Percentiles rank a stretch among this genome's conserved stretches.
Evolutionary conservation across 2,329 filamentous ascomycete species (phyloP).

Genomic region (Colletotrichum caudatum): DNA sequence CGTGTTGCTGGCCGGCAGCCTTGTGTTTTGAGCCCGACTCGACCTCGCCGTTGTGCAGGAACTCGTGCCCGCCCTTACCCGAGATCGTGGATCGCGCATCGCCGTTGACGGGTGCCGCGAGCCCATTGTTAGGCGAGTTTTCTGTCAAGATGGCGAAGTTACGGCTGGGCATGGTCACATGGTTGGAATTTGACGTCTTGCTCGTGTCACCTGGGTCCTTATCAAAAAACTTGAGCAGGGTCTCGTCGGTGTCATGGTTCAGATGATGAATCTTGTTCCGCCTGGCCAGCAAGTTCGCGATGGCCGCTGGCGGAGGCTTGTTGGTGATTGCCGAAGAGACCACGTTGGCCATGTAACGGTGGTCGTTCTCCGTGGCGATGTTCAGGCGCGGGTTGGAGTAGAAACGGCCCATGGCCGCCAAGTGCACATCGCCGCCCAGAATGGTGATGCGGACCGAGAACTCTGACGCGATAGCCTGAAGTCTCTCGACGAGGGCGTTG

Average conservation of each 20-base stretch:
- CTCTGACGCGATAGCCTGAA: constrained; percentile 86
- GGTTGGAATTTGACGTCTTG: constrained; percentile 82
- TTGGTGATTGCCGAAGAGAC: constrained; percentile 97
- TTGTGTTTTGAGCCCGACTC: constrained; percentile 82
- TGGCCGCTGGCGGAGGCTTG: constrained; percentile 86
- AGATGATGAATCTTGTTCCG: constrained; percentile 86
- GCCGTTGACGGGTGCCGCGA: constrained; percentile 42
- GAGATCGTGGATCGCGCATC: constrained; percentile 47
- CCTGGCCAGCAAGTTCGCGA: constrained; percentile 90
- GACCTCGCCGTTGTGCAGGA: constrained; percentile 82
- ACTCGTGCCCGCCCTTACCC: constrained; percentile 74
- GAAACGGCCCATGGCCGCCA: constrained; percentile 93
- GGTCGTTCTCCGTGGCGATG: constrained; percentile 83
- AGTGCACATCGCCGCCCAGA: constrained; percentile 91
- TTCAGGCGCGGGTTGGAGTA: constrained; percentile 88
- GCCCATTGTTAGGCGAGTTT: constrained; percentile 74
- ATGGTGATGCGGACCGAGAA: constrained; percentile 93
- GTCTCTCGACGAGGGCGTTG: constrained; percentile 78
- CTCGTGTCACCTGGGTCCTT: constrained; percentile 82
- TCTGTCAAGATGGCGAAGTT: constrained; percentile 95
- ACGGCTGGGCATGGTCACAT: constrained; percentile 89
- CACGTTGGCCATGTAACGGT: constrained; percentile 95
- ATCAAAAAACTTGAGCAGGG: constrained; percentile 91
- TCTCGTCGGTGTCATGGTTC: constrained; percentile 84
- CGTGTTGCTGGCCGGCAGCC: constrained; percentile 71